phyloP scores from a whole-genome alignment of 148 eudicot species.

The Mesembryanthemum crystallinum region DNA sequence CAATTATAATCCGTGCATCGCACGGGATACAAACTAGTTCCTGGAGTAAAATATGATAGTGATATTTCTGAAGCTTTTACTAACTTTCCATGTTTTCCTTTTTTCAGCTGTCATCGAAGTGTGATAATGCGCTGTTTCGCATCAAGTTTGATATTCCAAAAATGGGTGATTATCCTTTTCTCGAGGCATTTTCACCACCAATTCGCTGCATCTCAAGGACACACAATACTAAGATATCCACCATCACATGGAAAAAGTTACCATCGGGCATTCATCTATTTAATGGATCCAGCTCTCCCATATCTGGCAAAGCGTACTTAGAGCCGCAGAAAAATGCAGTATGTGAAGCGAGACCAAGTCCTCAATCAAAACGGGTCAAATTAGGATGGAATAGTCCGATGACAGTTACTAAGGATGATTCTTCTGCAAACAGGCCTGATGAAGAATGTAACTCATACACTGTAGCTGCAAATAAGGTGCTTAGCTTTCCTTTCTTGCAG shows the following conservation, averaged over 20 bases:
- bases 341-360: slow-evolving; percentile 64
- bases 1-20: too few relatives aligned
- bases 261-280: slow-evolving; percentile 48
- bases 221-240: slow-evolving; percentile 39
- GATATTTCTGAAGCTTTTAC: background rate
- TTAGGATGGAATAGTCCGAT: slow-evolving; percentile 48
- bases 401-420: slow-evolving; percentile 32
- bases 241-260: slow-evolving; percentile 54
- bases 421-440: slow-evolving; percentile 32
- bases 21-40: too few relatives aligned
- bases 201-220: slow-evolving; percentile 72
- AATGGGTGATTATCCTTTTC: slow-evolving; percentile 49
- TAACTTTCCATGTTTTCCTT: slow-evolving; percentile 16
- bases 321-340: slow-evolving; percentile 46
- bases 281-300: slow-evolving; percentile 48
- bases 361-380: slow-evolving; percentile 73
- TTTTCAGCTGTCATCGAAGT: slow-evolving; percentile 77
- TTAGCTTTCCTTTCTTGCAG: slow-evolving; percentile 6
- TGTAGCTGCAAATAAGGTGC: slow-evolving; percentile 46
- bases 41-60: background rate
- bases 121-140: slow-evolving; percentile 69
- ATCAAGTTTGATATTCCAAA: slow-evolving; percentile 52
- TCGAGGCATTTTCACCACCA: slow-evolving; percentile 49
- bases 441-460: slow-evolving; percentile 43
- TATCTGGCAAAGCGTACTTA: slow-evolving; percentile 40